A percentile compares a stretch with the other conserved stretches of the same genome.
phyloP scores from a whole-genome alignment of 1,284 basidiomycete species.

The Neotropicomus parvogracilis region DNA sequence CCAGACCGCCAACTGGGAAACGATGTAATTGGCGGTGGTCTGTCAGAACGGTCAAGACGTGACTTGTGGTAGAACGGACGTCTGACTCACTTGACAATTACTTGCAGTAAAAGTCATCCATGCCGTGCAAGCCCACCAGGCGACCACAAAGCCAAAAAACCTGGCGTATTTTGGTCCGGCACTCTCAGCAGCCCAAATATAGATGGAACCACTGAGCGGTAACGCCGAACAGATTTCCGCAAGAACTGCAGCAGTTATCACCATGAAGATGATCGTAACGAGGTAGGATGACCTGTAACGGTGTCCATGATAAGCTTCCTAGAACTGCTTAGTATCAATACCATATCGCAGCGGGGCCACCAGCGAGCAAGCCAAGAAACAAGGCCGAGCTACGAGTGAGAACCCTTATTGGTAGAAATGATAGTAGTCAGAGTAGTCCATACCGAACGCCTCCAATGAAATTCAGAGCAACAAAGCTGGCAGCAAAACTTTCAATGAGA shows the following conservation, averaged over 20 bases:
- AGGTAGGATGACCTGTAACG: constrained; percentile 69
- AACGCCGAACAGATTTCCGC: constrained; percentile 86
- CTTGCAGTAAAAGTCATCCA: constrained; percentile 88
- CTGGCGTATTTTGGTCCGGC: constrained; percentile 79
- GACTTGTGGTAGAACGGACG: not conserved
- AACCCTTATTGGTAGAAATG: not conserved
- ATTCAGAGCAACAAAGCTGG: constrained; percentile 80
- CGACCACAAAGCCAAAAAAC: constrained; percentile 82
- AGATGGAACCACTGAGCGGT: constrained; percentile 83
- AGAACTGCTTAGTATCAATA: constrained; percentile 24
- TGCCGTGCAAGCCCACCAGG: constrained; percentile 85
- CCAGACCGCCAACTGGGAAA: constrained; percentile 78
- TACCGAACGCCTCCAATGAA: constrained; percentile 83
- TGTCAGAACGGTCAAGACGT: constrained; percentile 30
- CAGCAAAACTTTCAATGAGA: constrained; percentile 76
- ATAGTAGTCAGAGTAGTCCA: constrained; percentile 8
- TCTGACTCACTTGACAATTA: constrained; percentile 64
- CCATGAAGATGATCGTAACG: constrained; percentile 78
- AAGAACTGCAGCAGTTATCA: constrained; percentile 78
- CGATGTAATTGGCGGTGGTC: constrained; percentile 81
- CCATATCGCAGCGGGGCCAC: constrained; percentile 83
- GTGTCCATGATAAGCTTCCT: constrained; percentile 1
- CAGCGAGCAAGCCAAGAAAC: constrained; percentile 78
- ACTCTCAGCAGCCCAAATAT: constrained; percentile 87
- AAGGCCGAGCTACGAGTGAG: constrained; percentile 56